Evolutionary conservation across 1,284 basidiomycete species (phyloP), one percentile per base, ranked within the genome.

Genomic region (Apiotrichum porosum): DNA sequence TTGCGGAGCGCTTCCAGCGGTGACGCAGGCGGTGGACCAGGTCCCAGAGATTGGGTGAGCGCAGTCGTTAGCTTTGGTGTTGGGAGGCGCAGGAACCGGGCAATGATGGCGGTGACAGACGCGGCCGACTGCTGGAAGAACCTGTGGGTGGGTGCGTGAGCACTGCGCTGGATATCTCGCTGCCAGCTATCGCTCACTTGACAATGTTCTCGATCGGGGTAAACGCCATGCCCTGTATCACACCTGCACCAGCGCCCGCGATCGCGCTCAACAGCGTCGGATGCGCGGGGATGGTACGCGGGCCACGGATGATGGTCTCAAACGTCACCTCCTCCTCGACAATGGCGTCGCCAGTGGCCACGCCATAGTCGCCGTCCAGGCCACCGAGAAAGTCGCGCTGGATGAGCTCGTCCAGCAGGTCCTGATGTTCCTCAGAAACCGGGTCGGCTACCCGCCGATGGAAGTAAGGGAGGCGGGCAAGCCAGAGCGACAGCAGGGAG

Each of bases 151-250:
- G 32, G 38, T 2, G 9, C 14, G 13, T 9, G 1, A n/a, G 22
- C 19, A 34, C 0, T 42, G 18, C 22, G 5, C 15, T 12, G 3
- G 8, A 17, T n/a, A n/a, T n/a, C n/a, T n/a, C n/a, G n/a, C n/a
- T n/a, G n/a, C n/a, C n/a, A n/a, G n/a, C n/a, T n/a, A n/a, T n/a
- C 17, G 52, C 66, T 52, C 34, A 70, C 64, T 61, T 49, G 30
- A 73, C 70, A 13, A 71, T 56, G 53, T 73, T 73, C 51, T 73
- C 71, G 9, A 73, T 65, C 1, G 71, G 71, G 1, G 71, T 71
- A 43, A 73, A 73, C 0, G 68, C 66, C 15, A 67, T 37, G 2
- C 69, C 71, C 40, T 73, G 70, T 2, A 72, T 58, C 4, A 69
- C 37, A 5, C 71, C 71, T 1, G 71, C 71, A 1, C 65, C 67